Conservation (phyloP, 1,284 basidiomycete genomes). For the Leccinum subfulvum region DNA sequence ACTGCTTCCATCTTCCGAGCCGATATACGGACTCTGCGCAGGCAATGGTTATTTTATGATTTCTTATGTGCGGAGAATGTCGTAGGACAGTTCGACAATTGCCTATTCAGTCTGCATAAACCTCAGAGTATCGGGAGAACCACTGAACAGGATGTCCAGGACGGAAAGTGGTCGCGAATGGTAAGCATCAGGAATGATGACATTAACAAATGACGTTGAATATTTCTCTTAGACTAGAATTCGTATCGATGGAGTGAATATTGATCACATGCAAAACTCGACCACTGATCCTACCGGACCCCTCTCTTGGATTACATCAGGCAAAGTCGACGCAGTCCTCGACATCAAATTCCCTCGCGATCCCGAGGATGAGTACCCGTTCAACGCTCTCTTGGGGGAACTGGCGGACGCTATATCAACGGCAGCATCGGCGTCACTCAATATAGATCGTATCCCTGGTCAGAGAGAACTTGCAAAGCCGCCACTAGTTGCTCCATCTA, state of each 20-base stretch:
- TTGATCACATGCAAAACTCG: conserved; percentile 92
- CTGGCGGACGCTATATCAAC: conserved; percentile 81
- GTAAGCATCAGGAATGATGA: conserved; percentile 43
- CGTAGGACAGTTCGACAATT: conserved; percentile 97
- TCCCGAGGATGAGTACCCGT: conserved; percentile 69
- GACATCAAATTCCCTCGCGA: conserved; percentile 97
- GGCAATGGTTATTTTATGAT: conserved; percentile 96
- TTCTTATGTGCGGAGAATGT: conserved; percentile 89
- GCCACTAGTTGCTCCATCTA: conserved; percentile 73
- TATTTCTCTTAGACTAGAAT: conserved; percentile 72
- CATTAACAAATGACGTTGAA: conserved; percentile 7
- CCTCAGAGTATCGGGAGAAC: conserved; percentile 95
- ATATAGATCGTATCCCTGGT: conserved; percentile 78
- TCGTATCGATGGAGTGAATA: conserved; percentile 93
- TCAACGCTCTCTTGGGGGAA: conserved; percentile 88
- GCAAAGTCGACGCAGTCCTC: conserved; percentile 94
- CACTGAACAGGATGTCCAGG: conserved; percentile 78
- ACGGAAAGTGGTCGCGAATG: conserved; percentile 86
- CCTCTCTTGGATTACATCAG: conserved; percentile 95
- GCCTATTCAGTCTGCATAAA: conserved; percentile 93
- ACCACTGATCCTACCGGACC: conserved; percentile 78
- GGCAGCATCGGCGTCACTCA: conserved; percentile 50
- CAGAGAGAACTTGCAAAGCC: conserved; percentile 86
- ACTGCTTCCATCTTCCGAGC: conserved; percentile 96
- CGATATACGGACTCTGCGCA: conserved; percentile 82